phyloP scores from a whole-genome alignment of 345 rosid genomes.

The Camelina hispida region DNA sequence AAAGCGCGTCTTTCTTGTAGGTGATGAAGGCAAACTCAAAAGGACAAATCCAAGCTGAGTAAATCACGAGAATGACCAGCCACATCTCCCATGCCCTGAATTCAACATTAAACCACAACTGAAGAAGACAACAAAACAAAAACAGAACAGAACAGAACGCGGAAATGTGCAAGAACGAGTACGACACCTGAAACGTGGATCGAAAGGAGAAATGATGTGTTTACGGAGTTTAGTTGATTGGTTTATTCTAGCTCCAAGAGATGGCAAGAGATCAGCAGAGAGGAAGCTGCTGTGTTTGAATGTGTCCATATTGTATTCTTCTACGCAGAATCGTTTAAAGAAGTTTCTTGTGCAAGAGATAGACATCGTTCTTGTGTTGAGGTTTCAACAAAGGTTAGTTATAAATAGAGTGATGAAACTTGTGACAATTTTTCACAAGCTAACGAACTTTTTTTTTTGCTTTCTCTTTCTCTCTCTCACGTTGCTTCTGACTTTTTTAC shows the following conservation, averaged over 20 bases:
- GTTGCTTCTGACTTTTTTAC: constrained; percentile 44
- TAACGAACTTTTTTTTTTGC: constrained; percentile 43
- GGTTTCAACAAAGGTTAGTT: constrained; percentile 42
- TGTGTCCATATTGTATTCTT: constrained; percentile 59
- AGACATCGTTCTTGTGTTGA: constrained; percentile 50
- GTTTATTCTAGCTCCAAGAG: constrained; percentile 96
- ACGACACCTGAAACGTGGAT: constrained; percentile 77
- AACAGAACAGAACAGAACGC: neutral
- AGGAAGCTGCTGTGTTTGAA: constrained; percentile 60
- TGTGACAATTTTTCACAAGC: constrained; percentile 65
- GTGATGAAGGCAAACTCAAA: constrained; percentile 84
- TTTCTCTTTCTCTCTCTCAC: constrained; percentile 34
- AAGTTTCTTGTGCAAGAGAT: constrained; percentile 61
- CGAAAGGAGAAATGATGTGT: constrained; percentile 81
- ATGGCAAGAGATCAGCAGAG: constrained; percentile 85
- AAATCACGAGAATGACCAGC: constrained; percentile 82
- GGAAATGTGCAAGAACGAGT: neutral
- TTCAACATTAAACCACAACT: constrained; percentile 42
- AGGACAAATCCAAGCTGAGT: constrained; percentile 98
- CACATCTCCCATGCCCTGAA: constrained; percentile 97
- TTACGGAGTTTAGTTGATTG: constrained; percentile 79
- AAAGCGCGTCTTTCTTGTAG: constrained; percentile 74
- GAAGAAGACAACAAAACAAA: constrained; percentile 6
- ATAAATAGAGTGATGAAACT: constrained; percentile 52
- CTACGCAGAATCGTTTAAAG: constrained; percentile 80